Evolutionary conservation across 1,139 yeast species (phyloP), one percentile per base, ranked within the genome.

Genomic region (Nadsonia commutata): DNA sequence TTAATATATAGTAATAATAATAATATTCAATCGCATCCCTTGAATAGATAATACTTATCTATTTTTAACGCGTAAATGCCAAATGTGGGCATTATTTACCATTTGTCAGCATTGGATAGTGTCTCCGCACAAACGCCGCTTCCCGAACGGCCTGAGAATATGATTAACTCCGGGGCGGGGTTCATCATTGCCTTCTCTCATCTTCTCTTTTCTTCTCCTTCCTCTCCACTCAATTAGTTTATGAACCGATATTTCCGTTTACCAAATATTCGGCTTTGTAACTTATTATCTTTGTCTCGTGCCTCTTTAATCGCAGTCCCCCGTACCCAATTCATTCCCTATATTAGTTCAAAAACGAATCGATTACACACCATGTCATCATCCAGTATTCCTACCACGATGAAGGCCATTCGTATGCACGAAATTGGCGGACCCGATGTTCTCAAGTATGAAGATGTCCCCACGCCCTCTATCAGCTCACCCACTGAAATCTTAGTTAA

Each of bases 401-500:
- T 78, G 50, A 72, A 76, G 49, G 90, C 71, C 2, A 60, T 76
- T 39, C 62, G 72, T 31, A 65, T 79, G 56, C 71, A 72, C 44
- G 74, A 70, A 46, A 65, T 54, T 36, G 80, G 88, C 40, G 79
- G 70, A n/a, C 67, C 68, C 9, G 78, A 72, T 20, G 78, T 72
- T 8, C 56, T 77, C 39, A 60, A 68, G 48, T 76, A 73, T 55
- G 68, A 63, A 16, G 64, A 77, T 31, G 60, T 65, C 37, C 72
- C 78, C 3, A 72, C 79, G 7, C 94, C 95, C 1, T 56, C 62
- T 41, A 67, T 80, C 46, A 56, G 64, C 1, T 27, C 33, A 16
- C 68, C 66, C 1, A 62, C 64, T 42, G 83, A 84, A 51, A 60
- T 86, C 8, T 66, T 86, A 43, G 67, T 86, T 55, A 80, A 80